A percentile compares a stretch with the other conserved stretches of the same genome.
Conservation (phyloP, 345 rosid genomes). For the Arabis alpina region DNA sequence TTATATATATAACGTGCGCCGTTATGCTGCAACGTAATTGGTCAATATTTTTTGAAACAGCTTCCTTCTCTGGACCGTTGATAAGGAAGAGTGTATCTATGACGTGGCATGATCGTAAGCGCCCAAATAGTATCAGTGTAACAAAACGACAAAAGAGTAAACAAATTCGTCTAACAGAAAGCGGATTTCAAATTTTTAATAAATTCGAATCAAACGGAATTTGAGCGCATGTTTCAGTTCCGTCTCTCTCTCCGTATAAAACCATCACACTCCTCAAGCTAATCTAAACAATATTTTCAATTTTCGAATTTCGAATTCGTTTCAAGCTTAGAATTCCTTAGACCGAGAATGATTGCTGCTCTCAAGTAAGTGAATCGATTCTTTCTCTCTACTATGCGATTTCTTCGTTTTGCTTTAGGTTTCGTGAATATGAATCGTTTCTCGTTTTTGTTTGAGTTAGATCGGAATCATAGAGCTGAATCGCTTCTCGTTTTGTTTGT, state of each 20-base stretch:
- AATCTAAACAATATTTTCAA: neutral
- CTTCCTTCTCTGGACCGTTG: constrained; percentile 10
- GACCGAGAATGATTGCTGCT: constrained; percentile 64
- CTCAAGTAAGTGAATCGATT: constrained; percentile 60
- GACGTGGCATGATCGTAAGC: constrained; percentile 24
- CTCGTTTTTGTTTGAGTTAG: constrained; percentile 13
- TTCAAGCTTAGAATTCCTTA: constrained; percentile 5
- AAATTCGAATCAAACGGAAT: constrained; percentile 22
- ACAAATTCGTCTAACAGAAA: constrained; percentile 24
- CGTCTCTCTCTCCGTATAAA: constrained; percentile 56
- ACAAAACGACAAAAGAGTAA: neutral
- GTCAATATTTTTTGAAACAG: neutral
- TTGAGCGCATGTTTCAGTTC: constrained; percentile 21
- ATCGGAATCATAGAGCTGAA: constrained; percentile 42
- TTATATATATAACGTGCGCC: neutral
- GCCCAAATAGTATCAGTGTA: neutral
- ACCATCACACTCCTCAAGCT: neutral
- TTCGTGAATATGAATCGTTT: constrained; percentile 10
- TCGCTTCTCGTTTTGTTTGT: constrained; percentile 3
- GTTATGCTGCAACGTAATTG: constrained; percentile 2
- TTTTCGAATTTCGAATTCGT: constrained; percentile 28
- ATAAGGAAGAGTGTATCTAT: neutral
- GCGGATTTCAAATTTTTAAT: constrained; percentile 28
- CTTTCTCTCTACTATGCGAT: constrained; percentile 2
- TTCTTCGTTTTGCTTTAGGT: constrained; percentile 11